Evolutionary conservation across 208 protist species (phyloP), one percentile per base, ranked within the genome.

Genomic region (Acanthamoeba lenticulata): DNA sequence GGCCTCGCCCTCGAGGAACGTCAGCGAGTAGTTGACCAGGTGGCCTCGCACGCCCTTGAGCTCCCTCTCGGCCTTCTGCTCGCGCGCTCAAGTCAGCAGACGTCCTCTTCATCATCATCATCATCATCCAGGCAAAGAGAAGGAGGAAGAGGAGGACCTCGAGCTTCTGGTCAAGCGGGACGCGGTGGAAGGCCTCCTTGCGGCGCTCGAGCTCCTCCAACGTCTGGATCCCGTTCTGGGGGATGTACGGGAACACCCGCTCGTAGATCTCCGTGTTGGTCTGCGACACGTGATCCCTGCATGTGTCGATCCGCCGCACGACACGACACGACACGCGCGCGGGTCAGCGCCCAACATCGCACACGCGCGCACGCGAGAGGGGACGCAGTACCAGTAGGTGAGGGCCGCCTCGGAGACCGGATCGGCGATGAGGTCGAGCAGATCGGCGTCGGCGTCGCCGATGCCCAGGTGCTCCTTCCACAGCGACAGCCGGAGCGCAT

Each of bases 391-490:
- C 90, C 90, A 94, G 34, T 62, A 79, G 40, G 15, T 15, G 44
- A 72, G 88, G 38, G 34, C 52, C 55, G 74, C 27, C 32, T 77
- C 88, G 42, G 88, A 90, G 32, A 90, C 55, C 13, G 83, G 83
- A 29, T 90, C 83, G 55, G 45, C 45, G 29, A 90, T 91, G 34
- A 72, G 21, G 36, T 91, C 55, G 9, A 91, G 49, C 34, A 90
- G 17, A 32, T 74, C 9, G 21, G 21, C 38, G 29, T 60, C 44
- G n/a, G 21, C 38, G 11, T 93, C 29, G 13, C 17, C 19, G 24
- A 96, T 29, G 17, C 95, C 95, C 15, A 96, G 81, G 77, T 96
- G 95, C 57, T 95, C 90, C 29, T 93, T 47, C 95, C 95, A 96
- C 13, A 96, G 94, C 24, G 62, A 67, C 21, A 69, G 42, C 19